These are phyloP conservation scores for Ceratobasidium theobromae DNA, from an alignment of 1,284 basidiomycete species.

Conservation along the genomic window DNA sequence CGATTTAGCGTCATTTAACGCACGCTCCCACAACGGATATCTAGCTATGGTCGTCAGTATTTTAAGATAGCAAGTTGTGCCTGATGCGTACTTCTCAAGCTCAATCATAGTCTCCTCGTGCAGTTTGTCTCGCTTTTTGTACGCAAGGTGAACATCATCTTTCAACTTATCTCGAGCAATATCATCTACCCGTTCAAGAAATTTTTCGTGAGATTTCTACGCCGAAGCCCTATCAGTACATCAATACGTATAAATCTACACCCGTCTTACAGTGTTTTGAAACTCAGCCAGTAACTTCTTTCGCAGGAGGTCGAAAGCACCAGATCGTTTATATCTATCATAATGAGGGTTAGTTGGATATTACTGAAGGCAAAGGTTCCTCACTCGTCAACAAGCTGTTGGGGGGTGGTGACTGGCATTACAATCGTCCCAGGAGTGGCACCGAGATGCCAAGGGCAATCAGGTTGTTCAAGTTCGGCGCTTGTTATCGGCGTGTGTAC, in stretches of 20 bases:
- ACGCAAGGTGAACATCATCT: constrained; percentile 28
- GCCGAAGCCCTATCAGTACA: background rate
- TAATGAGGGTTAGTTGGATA: background rate
- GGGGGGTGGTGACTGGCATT: constrained; percentile 26
- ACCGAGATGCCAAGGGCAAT: background rate
- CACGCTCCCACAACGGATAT: constrained; percentile 29
- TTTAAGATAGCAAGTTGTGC: background rate
- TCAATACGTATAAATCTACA: background rate
- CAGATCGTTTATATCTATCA: constrained; percentile 25
- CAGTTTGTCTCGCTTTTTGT: constrained; percentile 29
- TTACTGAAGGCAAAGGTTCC: background rate
- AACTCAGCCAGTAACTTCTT: constrained; percentile 28
- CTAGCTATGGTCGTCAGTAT: background rate
- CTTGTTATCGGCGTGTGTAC: background rate
- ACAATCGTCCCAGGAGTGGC: background rate
- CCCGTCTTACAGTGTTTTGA: constrained; percentile 9
- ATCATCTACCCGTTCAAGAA: constrained; percentile 24
- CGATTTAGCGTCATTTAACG: constrained; percentile 19
- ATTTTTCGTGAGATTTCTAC: constrained; percentile 31
- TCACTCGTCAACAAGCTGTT: constrained; percentile 27
- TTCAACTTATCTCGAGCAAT: constrained; percentile 25
- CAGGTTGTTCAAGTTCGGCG: background rate
- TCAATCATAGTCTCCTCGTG: constrained; percentile 30
- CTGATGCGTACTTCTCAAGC: constrained; percentile 8
- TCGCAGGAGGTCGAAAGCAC: constrained; percentile 20